Evolutionary conservation across 176 grass and related monocot genomes (phyloP).

Genomic region (Triticum aestivum): IWGSC_CS_RefSeq_v2.1 NC_057810.1:50137847-50138346

Average conservation of each 20-base stretch:
- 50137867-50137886: too few species aligned
- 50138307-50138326: neutral
- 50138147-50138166: neutral
- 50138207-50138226: neutral
- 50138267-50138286: neutral
- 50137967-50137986: neutral
- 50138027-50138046: neutral
- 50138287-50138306: neutral
- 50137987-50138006: neutral
- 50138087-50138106: too few species aligned
- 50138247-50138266: conserved; percentile 22
- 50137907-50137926: too few species aligned
- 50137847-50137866: too few species aligned
- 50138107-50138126: too few species aligned
- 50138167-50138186: too few species aligned
- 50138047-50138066: neutral
- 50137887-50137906: too few species aligned
- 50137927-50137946: neutral
- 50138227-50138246: neutral
- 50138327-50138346: neutral
- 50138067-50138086: neutral
- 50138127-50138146: neutral
- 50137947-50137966: neutral
- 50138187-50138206: too few species aligned
- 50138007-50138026: neutral